Evolutionary conservation across 306 rosid genomes (phyloP).

Genomic region (Ceratonia siliqua): DNA sequence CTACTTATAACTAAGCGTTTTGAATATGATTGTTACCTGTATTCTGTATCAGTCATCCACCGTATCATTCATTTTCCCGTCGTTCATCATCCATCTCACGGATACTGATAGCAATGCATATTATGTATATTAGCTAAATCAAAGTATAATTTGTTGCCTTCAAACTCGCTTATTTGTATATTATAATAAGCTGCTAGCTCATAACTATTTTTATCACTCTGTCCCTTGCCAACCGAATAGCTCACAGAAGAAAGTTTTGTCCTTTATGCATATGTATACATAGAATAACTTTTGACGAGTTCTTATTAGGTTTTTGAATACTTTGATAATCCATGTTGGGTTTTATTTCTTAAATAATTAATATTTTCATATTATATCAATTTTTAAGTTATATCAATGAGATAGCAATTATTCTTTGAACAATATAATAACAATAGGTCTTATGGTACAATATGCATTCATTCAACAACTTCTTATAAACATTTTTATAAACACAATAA

Average conservation of each 20-base stretch:
- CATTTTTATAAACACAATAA: too few relatives aligned
- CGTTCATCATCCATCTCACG: background rate
- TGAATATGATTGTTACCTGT: slow-evolving; percentile 16
- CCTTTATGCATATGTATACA: background rate
- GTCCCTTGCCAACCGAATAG: background rate
- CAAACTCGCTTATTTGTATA: background rate
- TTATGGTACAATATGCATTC: background rate
- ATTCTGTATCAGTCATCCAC: slow-evolving; percentile 11
- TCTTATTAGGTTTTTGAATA: background rate
- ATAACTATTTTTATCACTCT: background rate
- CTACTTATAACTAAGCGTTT: slow-evolving; percentile 6
- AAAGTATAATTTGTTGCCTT: background rate
- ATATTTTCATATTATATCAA: background rate
- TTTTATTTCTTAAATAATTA: background rate
- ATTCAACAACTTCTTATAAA: background rate
- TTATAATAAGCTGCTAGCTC: background rate
- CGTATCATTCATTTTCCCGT: background rate
- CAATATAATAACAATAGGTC: too few relatives aligned
- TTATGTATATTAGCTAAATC: background rate
- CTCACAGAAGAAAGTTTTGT: background rate
- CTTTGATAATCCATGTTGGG: background rate
- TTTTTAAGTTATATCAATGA: too few relatives aligned
- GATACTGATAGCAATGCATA: background rate
- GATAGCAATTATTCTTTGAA: too few relatives aligned
- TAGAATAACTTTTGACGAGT: background rate